Base-by-base conservation (phyloP, 805 yeast genomes). In the Babjeviella inositovora region DNA sequence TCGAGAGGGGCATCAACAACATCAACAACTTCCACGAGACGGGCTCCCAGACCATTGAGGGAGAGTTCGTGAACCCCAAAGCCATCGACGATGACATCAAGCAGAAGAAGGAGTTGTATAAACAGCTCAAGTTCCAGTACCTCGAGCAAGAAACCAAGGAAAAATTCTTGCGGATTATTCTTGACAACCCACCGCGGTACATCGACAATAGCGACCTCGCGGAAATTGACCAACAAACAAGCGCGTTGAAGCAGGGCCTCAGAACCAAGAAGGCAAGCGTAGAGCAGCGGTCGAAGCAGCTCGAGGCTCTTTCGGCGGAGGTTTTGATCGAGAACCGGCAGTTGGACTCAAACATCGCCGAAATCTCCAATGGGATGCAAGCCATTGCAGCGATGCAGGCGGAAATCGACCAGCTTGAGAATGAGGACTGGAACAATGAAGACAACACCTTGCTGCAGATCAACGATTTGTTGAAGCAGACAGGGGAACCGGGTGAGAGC, bases 81-180 rank as follows among this genome's bases (percentile, higher is more conserved):
- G 26, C 34, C 2, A 31, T 56, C 4, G 41, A 44, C 11, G 51
- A 47, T 2, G 54, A 57, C n/a, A 39, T 59, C 6, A 27, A 37
- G 10, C 34, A 39, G 19, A 53, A 53, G 26, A 50, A 52, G 28
- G 55, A 55, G 30, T 37, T 58, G 13, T 62, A 64, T 28, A 57
- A 62, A 10, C 59, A 71, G 28, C 47, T 74, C 19, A 70, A 71
- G 34, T 71, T 71, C 30, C 61, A 70, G 26, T 76, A 70, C 37
- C 40, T 73, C 19, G 87, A 76, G 39, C 77, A 73, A 35, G 84
- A 73, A 31, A 61, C 82, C 4, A 64, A 76, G 30, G 79, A 73
- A 32, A 62, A 65, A 40, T 75, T 76, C 41, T 45, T 76, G 17
- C 45, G 76, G 17, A 48, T 53, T 14, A 45, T 75, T 7, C 47